Evolutionary conservation across 129 eudicot genomes (phyloP).

Genomic region (Flaveria robusta): DNA sequence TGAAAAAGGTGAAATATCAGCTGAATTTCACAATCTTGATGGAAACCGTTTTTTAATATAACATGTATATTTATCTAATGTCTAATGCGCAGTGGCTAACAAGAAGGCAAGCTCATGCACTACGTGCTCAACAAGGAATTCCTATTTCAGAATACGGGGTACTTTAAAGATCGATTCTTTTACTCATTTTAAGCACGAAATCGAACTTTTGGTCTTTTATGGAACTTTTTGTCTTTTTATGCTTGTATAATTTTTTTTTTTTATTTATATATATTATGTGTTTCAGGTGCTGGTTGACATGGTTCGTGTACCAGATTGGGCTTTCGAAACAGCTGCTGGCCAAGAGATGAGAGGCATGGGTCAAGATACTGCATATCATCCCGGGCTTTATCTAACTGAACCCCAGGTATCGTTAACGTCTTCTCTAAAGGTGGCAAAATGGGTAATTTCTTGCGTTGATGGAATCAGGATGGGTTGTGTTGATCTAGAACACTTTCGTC

Average conservation of each 20-base stretch:
- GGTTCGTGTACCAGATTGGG: conserved; percentile 98
- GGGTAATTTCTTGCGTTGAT: background rate
- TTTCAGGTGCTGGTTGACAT: conserved; percentile 80
- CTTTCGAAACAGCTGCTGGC: conserved; percentile 89
- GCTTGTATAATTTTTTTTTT: background rate
- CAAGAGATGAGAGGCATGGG: conserved; percentile 98
- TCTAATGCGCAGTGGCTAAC: conserved; percentile 70
- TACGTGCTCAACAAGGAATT: conserved; percentile 96
- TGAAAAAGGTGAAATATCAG: conserved; percentile 60
- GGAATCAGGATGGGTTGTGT: background rate
- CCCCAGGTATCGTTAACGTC: conserved; percentile 65
- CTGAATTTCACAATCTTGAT: background rate
- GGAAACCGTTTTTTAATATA: background rate
- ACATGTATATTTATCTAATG: conserved; percentile 1
- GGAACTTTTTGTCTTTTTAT: background rate
- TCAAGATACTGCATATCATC: conserved; percentile 91
- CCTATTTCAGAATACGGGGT: conserved; percentile 94
- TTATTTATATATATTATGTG: background rate
- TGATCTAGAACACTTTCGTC: background rate
- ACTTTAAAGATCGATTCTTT: conserved; percentile 7
- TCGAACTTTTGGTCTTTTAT: background rate
- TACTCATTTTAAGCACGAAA: background rate
- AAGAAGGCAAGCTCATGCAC: conserved; percentile 79
- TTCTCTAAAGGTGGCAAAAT: background rate
- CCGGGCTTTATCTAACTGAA: conserved; percentile 84